phyloP scores from a whole-genome alignment of 306 rosid genomes.

The Cucumis hystrix region DNA sequence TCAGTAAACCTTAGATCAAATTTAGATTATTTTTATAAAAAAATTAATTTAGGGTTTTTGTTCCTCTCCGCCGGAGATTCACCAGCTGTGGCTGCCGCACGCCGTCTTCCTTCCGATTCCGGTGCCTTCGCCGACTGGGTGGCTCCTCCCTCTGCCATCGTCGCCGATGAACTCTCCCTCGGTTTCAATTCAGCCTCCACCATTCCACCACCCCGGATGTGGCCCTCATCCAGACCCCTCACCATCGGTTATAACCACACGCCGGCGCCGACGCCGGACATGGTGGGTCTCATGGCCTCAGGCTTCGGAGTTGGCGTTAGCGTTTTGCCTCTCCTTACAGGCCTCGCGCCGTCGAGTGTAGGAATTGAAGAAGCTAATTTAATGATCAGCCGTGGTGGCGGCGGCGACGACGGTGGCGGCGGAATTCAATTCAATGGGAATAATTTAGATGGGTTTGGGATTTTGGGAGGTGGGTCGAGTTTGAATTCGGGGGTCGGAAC shows the following conservation, averaged over 20 bases:
- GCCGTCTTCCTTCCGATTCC: background rate
- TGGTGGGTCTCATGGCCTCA: background rate
- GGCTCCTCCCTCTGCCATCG: background rate
- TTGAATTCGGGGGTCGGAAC: background rate
- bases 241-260: background rate
- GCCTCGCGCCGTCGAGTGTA: background rate
- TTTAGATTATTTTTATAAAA: background rate
- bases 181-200: background rate
- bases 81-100: constrained; percentile 6
- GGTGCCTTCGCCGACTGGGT: background rate
- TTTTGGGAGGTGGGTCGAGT: background rate
- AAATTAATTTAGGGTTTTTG: background rate
- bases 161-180: constrained; percentile 1
- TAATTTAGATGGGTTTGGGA: background rate
- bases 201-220: background rate
- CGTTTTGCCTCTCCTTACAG: background rate
- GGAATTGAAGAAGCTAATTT: background rate
- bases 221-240: background rate
- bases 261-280: background rate
- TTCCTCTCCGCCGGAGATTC: background rate
- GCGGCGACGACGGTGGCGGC: background rate
- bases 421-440: background rate
- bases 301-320: background rate
- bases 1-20: background rate
- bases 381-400: background rate